Base-by-base conservation (phyloP, 139 green algal species). In the Microglena sp. region DNA sequence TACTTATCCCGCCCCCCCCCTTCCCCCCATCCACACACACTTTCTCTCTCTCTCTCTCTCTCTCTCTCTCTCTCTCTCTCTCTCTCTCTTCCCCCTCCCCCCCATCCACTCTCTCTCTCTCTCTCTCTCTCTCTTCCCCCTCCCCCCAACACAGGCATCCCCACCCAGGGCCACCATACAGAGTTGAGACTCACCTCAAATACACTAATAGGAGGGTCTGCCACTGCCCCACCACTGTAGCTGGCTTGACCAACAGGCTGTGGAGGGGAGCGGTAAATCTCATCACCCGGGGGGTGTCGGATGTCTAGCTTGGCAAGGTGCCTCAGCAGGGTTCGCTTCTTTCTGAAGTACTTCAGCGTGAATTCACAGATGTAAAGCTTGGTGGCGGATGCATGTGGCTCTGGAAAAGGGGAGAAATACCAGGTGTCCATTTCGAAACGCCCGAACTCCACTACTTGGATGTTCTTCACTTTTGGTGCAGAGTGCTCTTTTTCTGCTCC, bases 341-440 rank as follows among this genome's bases (percentile, higher is more conserved):
- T 81, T n/a, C 81, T 75, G 53, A 95, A 88, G 74, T 92, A 95
- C 64, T 84, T 86, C 46, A 99, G 84, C 32, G 94, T 90, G 76
- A 85, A 95, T 75, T 96, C 88, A 76, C 91, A 96, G 21, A 96
- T 68, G 74, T 92, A 95, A 54, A 97, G 84, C 83, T 92, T 91
- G 55, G 87, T 64, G 55, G 92, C 83, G 55, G 82, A 90, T 60
- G 96, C 92, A 76, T 92, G 98, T 22, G 96, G 87, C 73, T 93
- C 72, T 5, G 93, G 93, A 67, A 96, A 92, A 3, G 93, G 93
- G 21, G 86, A 95, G 72, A 95, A 98, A 84, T 99, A 99, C 92
- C 93, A 99, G 2, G 93, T 97, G 74, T 98, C 92, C 84, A 97
- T 94, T 76, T 95, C 78, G 64, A 88, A 92, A 43, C 79, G 84